Evolutionary conservation across 2,329 filamentous ascomycete genomes (phyloP).

Genomic region (Fusarium chlamydosporum): DNA sequence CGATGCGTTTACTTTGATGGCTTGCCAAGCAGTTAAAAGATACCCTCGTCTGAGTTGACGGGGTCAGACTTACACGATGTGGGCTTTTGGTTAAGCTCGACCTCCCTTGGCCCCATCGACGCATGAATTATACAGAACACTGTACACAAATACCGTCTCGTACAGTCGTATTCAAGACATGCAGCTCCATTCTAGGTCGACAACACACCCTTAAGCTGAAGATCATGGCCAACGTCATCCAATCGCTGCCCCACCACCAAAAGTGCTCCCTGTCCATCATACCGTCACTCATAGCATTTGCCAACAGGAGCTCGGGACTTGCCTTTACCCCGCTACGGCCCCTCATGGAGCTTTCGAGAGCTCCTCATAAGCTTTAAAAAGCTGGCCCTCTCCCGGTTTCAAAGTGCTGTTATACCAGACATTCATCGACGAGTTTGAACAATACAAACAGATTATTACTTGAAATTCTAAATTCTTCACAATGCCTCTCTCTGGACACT

Average conservation of each 20-base stretch:
- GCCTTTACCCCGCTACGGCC: constrained; percentile 51
- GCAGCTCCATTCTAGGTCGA: constrained; percentile 26
- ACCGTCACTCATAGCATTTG: constrained; percentile 35
- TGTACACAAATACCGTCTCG: constrained; percentile 30
- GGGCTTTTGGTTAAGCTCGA: constrained; percentile 1
- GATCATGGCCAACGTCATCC: constrained; percentile 51
- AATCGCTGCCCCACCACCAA: constrained; percentile 49
- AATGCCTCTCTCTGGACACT: constrained; percentile 78
- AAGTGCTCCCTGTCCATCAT: constrained; percentile 35
- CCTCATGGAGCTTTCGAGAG: constrained; percentile 47
- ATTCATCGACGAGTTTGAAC: constrained; percentile 19
- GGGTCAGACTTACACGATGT: constrained; percentile 1
- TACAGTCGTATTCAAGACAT: constrained; percentile 20
- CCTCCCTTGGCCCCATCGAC: constrained; percentile 1
- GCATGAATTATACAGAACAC: constrained; percentile 11
- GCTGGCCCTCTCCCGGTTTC: constrained; percentile 6
- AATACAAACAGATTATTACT: constrained; percentile 16
- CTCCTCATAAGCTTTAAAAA: constrained; percentile 35
- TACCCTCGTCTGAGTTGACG: not conserved
- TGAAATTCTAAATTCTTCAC: constrained; percentile 49
- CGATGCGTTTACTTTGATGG: not conserved
- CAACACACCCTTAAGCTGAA: constrained; percentile 24
- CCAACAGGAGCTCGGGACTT: constrained; percentile 34
- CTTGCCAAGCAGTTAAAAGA: constrained; percentile 11
- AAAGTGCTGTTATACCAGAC: not conserved